These are phyloP conservation scores for Geotrichum aggregatum DNA, from an alignment of 1,139 yeast species.

Conservation along the genomic window DNA sequence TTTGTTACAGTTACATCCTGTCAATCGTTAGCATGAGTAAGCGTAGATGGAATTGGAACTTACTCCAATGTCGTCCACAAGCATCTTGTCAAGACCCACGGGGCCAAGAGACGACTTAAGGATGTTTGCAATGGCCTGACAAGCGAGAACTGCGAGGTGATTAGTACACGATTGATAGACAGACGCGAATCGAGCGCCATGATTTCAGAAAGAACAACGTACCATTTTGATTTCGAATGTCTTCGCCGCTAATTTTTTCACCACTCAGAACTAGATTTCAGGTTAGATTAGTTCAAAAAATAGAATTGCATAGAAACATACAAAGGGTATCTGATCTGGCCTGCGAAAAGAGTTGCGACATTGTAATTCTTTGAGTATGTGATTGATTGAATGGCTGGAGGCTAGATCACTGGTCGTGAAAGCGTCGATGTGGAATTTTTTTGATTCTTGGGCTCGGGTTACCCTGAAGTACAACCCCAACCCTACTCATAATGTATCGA, in stretches of 20 bases:
- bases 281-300: conserved; percentile 1
- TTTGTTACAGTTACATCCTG: conserved; percentile 93
- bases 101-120: conserved; percentile 97
- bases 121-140: conserved; percentile 94
- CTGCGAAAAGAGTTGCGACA: conserved; percentile 57
- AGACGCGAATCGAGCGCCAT: conserved; percentile 1
- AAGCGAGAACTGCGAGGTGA: conserved; percentile 57
- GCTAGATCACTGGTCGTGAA: no score
- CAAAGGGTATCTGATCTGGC: conserved; percentile 87
- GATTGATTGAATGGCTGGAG: no score
- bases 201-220: conserved; percentile 19
- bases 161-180: not conserved
- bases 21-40: not conserved
- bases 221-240: conserved; percentile 89
- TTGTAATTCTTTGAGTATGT: conserved; percentile 24
- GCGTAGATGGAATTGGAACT: conserved; percentile 3
- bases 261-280: conserved; percentile 67
- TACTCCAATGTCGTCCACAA: conserved; percentile 92
- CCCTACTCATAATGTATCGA: no score
- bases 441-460: no score
- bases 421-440: no score
- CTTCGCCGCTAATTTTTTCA: conserved; percentile 93
- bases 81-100: conserved; percentile 96
- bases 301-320: conserved; percentile 32
- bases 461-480: no score